phyloP scores from a whole-genome alignment of 164 flowering plant genomes.

The Saururus chinensis region DNA sequence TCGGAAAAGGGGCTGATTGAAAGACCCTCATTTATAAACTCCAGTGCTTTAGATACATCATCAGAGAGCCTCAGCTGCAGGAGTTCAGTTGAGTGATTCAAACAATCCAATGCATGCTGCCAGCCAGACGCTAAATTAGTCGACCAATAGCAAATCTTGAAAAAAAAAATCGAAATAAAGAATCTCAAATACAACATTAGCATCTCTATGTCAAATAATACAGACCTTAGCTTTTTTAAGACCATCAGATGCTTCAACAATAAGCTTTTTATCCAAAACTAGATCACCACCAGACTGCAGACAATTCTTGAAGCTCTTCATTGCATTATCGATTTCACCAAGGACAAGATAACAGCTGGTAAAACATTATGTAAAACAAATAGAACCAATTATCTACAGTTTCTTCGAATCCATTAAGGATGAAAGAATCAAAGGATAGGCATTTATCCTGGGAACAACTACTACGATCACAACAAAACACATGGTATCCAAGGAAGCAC shows the following conservation, averaged over 20 bases:
- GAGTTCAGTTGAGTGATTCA: constrained; percentile 37
- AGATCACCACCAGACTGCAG: constrained; percentile 36
- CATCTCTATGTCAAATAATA: background rate
- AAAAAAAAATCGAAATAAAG: background rate
- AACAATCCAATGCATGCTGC: constrained; percentile 58
- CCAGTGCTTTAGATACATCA: constrained; percentile 45
- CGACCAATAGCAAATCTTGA: background rate
- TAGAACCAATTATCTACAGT: background rate
- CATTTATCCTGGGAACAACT: no score
- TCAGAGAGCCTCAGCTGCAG: constrained; percentile 35
- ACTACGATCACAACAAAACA: no score
- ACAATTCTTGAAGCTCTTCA: constrained; percentile 39
- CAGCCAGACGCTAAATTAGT: constrained; percentile 5
- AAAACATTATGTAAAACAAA: background rate
- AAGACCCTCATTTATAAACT: constrained; percentile 43
- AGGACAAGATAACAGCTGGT: constrained; percentile 73
- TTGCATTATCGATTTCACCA: constrained; percentile 75
- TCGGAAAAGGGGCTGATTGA: constrained; percentile 63
- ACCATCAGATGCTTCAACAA: constrained; percentile 78
- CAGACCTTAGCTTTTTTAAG: constrained; percentile 70
- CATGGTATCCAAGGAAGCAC: no score
- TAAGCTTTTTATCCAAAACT: constrained; percentile 59
- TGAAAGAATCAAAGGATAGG: no score
- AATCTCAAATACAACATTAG: background rate
- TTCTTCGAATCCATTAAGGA: no score